Conservation (phyloP, 164 flowering plant species). For the Annona cherimola region DNA sequence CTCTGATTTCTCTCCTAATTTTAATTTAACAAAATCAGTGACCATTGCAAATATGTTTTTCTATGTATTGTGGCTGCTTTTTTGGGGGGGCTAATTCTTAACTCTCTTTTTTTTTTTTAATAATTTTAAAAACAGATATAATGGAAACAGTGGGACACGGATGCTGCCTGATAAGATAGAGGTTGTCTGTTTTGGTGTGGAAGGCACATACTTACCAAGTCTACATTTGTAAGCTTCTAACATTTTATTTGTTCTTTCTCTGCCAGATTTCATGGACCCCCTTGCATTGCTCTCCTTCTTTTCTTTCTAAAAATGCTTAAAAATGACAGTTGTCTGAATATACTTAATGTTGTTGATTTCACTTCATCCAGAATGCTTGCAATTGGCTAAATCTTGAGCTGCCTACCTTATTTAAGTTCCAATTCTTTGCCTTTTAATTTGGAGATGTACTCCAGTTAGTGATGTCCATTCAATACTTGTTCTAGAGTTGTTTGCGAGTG, state of each 20-base stretch:
- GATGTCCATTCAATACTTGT: slow-evolving; percentile 4
- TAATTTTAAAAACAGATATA: slow-evolving; percentile 35
- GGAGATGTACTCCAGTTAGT: neutral
- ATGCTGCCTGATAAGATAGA: slow-evolving; percentile 39
- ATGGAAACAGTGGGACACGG: slow-evolving; percentile 14
- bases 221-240: slow-evolving; percentile 65
- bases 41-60: neutral
- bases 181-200: slow-evolving; percentile 82
- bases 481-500: slow-evolving; percentile 89
- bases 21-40: neutral
- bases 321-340: neutral
- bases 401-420: neutral
- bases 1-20: neutral
- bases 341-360: neutral
- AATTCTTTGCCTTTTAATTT: neutral
- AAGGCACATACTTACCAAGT: slow-evolving; percentile 70
- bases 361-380: neutral
- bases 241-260: neutral
- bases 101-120: neutral
- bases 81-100: neutral
- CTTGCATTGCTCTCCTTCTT: neutral
- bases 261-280: neutral
- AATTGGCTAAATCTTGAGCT: neutral
- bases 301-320: neutral
- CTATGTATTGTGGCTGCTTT: neutral